Base-by-base conservation (phyloP, 345 rosid species). In the Dipteronia sinensis region DNA sequence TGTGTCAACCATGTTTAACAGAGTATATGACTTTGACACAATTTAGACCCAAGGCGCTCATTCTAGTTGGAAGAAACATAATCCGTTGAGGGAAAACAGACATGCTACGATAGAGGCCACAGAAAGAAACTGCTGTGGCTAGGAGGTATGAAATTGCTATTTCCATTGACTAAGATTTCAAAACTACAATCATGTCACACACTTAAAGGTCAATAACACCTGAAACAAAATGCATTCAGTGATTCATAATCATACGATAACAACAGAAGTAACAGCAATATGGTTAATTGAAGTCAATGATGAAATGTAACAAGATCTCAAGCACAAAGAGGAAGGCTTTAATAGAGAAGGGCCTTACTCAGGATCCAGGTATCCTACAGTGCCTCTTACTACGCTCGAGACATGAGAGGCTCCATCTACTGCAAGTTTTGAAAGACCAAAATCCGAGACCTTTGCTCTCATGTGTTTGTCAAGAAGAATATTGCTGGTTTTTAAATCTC, bases 321-420 rank as follows among this genome's bases (percentile, higher is more conserved):
- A 67, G 29, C n/a, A 64, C 64, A 49, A 70, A 23, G 0, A 65
- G 38, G 29, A 58, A 64, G 40, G 46, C 34, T 76, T 31, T 11
- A 78, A 70, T 49, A 67, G 61, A 58, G 67, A 69, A 79, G 70
- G 68, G 78, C 29, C 98, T 80, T 90, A 97, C 99, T 97, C 99
- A 0, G 99, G 99, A 83, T 97, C 99, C 76, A 97, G 81, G 75
- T 97, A 97, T n/a, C 99, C 99, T 22, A 97, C 94, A 25, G 99
- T 97, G 82, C 99, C 99, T 49, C 98, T 92, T 77, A 97, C 99
- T 70, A 97, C 87, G 86, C 99, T 97, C 1, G 98, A 97, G 70
- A 97, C 98, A 31, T 97, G 99, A 71, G 99, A 97, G 73, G 84
- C 91, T 67, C 97, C 99, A 44, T 97, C 98, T 17, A 90, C 92